Percentiles rank a stretch among this genome's conserved stretches.
phyloP scores from a whole-genome alignment of 805 yeast genomes.

The Kuraishia piskuri region DNA sequence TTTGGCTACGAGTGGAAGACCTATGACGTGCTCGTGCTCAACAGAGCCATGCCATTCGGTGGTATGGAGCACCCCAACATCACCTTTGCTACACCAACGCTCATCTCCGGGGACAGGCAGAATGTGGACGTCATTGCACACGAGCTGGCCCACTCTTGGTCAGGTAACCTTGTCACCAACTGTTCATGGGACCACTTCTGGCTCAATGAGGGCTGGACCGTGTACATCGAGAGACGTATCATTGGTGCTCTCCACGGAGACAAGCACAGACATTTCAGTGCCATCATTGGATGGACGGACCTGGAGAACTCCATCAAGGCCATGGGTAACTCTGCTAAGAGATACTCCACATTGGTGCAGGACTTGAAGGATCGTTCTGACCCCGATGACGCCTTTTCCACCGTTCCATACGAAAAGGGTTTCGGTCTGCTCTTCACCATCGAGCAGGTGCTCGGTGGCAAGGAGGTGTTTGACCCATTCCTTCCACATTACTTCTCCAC shows the following conservation, averaged over 20 bases:
- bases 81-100: constrained; percentile 85
- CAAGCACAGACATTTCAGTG: constrained; percentile 66
- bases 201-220: constrained; percentile 96
- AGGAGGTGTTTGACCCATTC: constrained; percentile 63
- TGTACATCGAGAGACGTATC: constrained; percentile 80
- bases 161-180: constrained; percentile 86
- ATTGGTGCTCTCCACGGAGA: constrained; percentile 75
- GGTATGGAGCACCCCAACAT: constrained; percentile 95
- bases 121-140: constrained; percentile 89
- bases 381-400: constrained; percentile 84
- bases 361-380: constrained; percentile 61
- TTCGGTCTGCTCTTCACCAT: constrained; percentile 68
- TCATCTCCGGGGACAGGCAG: constrained; percentile 75
- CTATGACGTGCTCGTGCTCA: constrained; percentile 74
- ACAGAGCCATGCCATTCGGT: constrained; percentile 76
- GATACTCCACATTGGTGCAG: constrained; percentile 61
- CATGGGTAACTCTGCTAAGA: constrained; percentile 44
- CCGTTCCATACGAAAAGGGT: constrained; percentile 90
- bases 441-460: constrained; percentile 63
- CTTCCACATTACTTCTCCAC: constrained; percentile 68
- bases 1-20: constrained; percentile 80
- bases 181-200: constrained; percentile 91
- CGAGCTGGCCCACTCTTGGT: constrained; percentile 90
- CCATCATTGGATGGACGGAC: constrained; percentile 85
- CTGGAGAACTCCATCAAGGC: constrained; percentile 56